Conservation (phyloP, 2,329 filamentous ascomycete genomes). For the Arthrocladium fulminans region DNA sequence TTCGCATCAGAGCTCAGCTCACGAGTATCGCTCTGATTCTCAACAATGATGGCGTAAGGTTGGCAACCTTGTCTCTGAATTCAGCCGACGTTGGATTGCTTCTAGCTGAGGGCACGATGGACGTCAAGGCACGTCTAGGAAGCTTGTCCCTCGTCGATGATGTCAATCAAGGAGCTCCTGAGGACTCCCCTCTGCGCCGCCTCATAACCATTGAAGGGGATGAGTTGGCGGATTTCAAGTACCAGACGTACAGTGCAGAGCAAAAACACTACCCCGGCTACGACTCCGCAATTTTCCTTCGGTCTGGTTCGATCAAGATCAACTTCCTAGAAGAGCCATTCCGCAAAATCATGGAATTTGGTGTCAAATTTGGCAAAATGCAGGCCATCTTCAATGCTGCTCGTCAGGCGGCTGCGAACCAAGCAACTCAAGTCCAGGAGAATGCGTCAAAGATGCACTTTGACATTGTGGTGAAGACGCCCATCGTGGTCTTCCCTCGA, state of each 20-base stretch:
- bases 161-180: conserved; percentile 79
- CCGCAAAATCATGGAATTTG: conserved; percentile 93
- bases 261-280: conserved; percentile 81
- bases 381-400: conserved; percentile 98
- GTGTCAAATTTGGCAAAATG: conserved; percentile 99
- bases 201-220: conserved; percentile 92
- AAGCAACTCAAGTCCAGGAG: conserved; percentile 88
- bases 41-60: conserved; percentile 92
- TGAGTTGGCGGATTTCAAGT: conserved; percentile 91
- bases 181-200: conserved; percentile 70
- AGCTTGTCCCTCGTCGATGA: conserved; percentile 87
- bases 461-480: conserved; percentile 85
- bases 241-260: conserved; percentile 81
- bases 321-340: conserved; percentile 97
- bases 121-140: conserved; percentile 75
- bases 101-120: conserved; percentile 75
- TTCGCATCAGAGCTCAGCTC: conserved; percentile 85
- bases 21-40: conserved; percentile 90
- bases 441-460: conserved; percentile 86
- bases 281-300: conserved; percentile 80
- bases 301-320: conserved; percentile 89
- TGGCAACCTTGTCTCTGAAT: conserved; percentile 86
- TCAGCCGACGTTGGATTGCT: conserved; percentile 89
- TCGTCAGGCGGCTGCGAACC: conserved; percentile 83
- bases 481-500: conserved; percentile 89